Conservation (phyloP, 2,329 filamentous ascomycete genomes). For the Fusarium phyllophilum region DNA sequence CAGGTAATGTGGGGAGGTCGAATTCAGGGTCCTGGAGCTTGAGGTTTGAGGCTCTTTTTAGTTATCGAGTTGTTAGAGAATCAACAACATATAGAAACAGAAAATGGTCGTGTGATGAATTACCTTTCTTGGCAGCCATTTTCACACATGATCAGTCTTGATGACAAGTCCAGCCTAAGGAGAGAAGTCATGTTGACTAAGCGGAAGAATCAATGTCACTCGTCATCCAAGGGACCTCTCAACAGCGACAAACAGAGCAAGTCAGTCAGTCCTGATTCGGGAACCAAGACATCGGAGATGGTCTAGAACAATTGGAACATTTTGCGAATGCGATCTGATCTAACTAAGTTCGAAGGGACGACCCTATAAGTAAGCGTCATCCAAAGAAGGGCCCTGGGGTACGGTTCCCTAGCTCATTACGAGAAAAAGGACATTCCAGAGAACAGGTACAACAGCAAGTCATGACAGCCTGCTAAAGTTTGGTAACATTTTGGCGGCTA, state of each 20-base stretch:
- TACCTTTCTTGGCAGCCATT: constrained; percentile 16
- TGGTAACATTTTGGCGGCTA: not conserved
- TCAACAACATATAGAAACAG: not conserved
- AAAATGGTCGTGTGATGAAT: constrained; percentile 22
- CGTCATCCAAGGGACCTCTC: constrained; percentile 14
- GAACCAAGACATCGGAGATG: constrained; percentile 16
- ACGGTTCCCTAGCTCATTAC: not conserved
- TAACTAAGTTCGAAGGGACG: constrained; percentile 10
- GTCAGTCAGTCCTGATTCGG: constrained; percentile 3
- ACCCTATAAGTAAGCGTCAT: constrained; percentile 21
- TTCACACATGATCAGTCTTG: not conserved
- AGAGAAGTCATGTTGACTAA: not conserved
- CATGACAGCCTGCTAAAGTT: not conserved
- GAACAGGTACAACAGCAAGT: not conserved
- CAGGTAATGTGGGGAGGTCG: constrained; percentile 19
- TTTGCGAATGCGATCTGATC: constrained; percentile 10
- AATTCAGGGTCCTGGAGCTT: constrained; percentile 31
- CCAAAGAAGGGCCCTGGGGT: constrained; percentile 5
- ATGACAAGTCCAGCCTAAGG: not conserved
- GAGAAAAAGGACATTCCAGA: constrained; percentile 7
- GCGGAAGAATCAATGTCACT: not conserved
- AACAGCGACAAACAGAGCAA: not conserved
- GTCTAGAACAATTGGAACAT: constrained; percentile 25
- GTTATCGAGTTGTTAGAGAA: not conserved
- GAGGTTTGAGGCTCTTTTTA: constrained; percentile 5